phyloP scores from a whole-genome alignment of 2,329 filamentous ascomycete genomes.

The Teratosphaeria destructans region DNA sequence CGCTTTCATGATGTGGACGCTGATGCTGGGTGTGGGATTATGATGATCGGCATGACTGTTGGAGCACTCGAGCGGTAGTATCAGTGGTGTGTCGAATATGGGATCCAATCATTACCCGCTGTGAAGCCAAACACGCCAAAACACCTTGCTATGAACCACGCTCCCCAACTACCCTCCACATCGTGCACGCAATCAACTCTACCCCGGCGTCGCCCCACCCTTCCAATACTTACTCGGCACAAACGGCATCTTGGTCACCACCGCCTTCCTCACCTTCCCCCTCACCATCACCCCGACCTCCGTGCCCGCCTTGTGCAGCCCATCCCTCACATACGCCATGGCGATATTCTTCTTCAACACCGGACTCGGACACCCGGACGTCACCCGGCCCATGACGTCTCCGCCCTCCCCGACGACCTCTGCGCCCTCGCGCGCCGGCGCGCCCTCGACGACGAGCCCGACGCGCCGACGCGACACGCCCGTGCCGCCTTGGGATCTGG shows the following conservation, averaged over 20 bases:
- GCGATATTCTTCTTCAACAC: conserved; percentile 83
- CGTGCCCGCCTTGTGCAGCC: conserved; percentile 73
- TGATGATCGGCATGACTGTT: too few relatives aligned
- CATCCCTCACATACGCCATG: conserved; percentile 83
- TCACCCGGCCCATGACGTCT: conserved; percentile 65
- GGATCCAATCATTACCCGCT: too few relatives aligned
- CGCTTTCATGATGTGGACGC: neutral
- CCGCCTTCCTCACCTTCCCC: conserved; percentile 63
- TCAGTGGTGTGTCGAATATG: too few relatives aligned
- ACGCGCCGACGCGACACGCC: conserved; percentile 65
- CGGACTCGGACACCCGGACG: conserved; percentile 82
- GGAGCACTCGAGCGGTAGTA: too few relatives aligned
- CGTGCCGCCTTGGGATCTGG: conserved; percentile 58
- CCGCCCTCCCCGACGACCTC: conserved; percentile 59
- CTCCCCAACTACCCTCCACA: neutral
- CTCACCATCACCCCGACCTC: conserved; percentile 69
- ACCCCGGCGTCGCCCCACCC: neutral
- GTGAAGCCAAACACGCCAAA: neutral
- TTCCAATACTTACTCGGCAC: conserved; percentile 68
- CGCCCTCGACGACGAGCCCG: conserved; percentile 72
- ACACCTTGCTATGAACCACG: neutral
- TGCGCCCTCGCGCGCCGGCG: conserved; percentile 81
- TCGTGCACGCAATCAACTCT: neutral
- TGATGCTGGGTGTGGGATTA: neutral
- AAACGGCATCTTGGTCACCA: conserved; percentile 83